These are phyloP conservation scores for Escovopsis sp. DNA, from an alignment of 2,329 filamentous ascomycete species.

Conservation along the genomic window DNA sequence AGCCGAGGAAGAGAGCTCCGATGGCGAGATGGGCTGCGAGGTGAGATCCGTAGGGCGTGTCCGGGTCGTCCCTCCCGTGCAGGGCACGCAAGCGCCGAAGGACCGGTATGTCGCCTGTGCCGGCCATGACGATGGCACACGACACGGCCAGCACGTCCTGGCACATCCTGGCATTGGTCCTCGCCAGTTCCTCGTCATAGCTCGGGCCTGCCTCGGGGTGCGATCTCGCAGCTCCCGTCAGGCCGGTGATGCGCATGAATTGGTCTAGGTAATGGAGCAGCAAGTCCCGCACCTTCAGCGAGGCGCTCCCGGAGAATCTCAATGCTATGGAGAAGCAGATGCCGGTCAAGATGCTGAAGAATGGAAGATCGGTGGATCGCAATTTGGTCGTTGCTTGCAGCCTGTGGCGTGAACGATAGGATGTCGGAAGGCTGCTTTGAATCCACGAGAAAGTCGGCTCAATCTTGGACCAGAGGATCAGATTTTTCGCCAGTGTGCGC, in stretches of 20 bases:
- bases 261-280: slow-evolving; percentile 74
- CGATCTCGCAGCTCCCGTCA: slow-evolving; percentile 23
- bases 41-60: slow-evolving; percentile 86
- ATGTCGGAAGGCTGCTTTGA: slow-evolving; percentile 51
- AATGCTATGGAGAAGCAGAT: slow-evolving; percentile 70
- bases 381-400: slow-evolving; percentile 47
- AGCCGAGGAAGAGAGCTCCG: slow-evolving; percentile 79
- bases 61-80: slow-evolving; percentile 71
- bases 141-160: slow-evolving; percentile 77
- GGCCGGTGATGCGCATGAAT: slow-evolving; percentile 62
- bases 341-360: slow-evolving; percentile 84
- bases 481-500: slow-evolving; percentile 72
- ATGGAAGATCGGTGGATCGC: slow-evolving; percentile 71
- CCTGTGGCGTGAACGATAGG: slow-evolving; percentile 49
- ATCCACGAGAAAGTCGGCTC: slow-evolving; percentile 64
- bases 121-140: slow-evolving; percentile 82
- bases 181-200: slow-evolving; percentile 75
- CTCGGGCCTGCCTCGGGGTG: slow-evolving; percentile 22
- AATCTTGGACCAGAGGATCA: slow-evolving; percentile 88
- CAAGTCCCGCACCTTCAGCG: slow-evolving; percentile 60
- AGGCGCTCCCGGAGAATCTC: slow-evolving; percentile 59
- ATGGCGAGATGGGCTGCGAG: slow-evolving; percentile 86
- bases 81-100: slow-evolving; percentile 75
- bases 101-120: slow-evolving; percentile 75
- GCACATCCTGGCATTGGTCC: slow-evolving; percentile 76